Base-by-base conservation (phyloP, 139 green algal genomes). In the Trebouxia sp. region DNA sequence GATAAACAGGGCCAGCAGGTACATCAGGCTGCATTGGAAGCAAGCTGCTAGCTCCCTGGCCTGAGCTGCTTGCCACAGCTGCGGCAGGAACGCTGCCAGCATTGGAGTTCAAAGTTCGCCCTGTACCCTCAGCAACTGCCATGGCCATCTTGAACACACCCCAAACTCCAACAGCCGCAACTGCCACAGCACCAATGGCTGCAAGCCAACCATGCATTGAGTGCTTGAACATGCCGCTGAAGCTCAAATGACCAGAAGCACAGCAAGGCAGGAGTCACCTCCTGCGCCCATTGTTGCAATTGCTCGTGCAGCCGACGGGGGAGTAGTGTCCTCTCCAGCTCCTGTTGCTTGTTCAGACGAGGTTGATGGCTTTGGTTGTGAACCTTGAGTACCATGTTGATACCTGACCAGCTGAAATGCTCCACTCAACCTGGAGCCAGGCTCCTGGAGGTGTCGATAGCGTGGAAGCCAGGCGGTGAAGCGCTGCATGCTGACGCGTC, bases 121-220 rank as follows among this genome's bases (percentile, higher is more conserved):
- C 87, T 5, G 84, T 83, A 9, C 82, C 51, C 1, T 79, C 79
- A n/a, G 87, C 85, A 20, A 90, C 82, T 30, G 47, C 87, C 38
- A 87, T 75, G 8, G 87, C 79, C 85, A 90, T 90, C 37, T 90
- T 80, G 65, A 90, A 90, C 17, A 90, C 87, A 20, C 75, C 87
- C 70, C 66, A 90, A 3, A 90, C 87, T 2, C 87, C 87, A 8
- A 90, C 58, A 17, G 79, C 87, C 41, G 87, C 87, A 24, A 90
- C 75, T 28, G 79, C 43, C 30, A 90, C 85, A 0, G 87, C 87
- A 50, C 87, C 87, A 14, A 87, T 1, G 6, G 85, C 85, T 89
- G 85, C 77, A 85, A 30, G 22, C 3, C 11, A 35, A 43, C 32
- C 10, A 39, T 38, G 28, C 5, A 5, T 76, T 41, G 65, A 41